These are phyloP conservation scores for Periglandula ipomoeae DNA, from an alignment of 2,329 filamentous ascomycete genomes.

Conservation along the genomic window DNA sequence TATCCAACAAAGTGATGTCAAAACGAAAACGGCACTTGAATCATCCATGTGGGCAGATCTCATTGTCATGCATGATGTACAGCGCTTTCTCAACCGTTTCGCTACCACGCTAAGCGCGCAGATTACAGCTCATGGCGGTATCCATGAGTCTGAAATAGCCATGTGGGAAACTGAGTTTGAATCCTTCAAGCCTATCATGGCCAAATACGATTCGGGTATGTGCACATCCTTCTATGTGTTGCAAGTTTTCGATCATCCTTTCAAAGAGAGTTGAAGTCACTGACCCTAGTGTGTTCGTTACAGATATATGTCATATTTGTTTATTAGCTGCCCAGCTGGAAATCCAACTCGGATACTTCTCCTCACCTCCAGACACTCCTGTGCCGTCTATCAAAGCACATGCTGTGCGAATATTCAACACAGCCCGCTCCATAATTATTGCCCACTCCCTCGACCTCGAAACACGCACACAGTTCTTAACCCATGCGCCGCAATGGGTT, in stretches of 20 bases:
- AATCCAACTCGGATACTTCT: slow-evolving; percentile 44
- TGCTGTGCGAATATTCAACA: slow-evolving; percentile 37
- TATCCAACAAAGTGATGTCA: slow-evolving; percentile 39
- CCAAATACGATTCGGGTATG: slow-evolving; percentile 37
- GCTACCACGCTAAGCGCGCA: slow-evolving; percentile 38
- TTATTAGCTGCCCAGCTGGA: slow-evolving; percentile 41
- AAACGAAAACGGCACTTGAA: slow-evolving; percentile 30
- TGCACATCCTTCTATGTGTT: too few relatives aligned
- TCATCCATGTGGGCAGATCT: slow-evolving; percentile 35
- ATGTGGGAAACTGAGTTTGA: slow-evolving; percentile 45
- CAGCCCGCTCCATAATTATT: slow-evolving; percentile 36
- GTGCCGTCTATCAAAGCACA: slow-evolving; percentile 31
- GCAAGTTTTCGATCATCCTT: too few relatives aligned
- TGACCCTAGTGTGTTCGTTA: background rate
- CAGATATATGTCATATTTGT: slow-evolving; percentile 40
- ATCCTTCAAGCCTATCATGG: slow-evolving; percentile 35
- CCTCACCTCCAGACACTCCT: slow-evolving; percentile 27
- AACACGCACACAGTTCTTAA: slow-evolving; percentile 28
- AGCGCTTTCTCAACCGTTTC: slow-evolving; percentile 41
- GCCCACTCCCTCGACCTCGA: slow-evolving; percentile 34
- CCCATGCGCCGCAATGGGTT: slow-evolving; percentile 40
- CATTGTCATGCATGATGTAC: slow-evolving; percentile 33
- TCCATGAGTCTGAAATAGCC: slow-evolving; percentile 36
- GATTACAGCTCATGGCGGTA: slow-evolving; percentile 35
- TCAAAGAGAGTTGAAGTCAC: too few relatives aligned